phyloP scores from a whole-genome alignment of 352 stramenopile genomes.

The Pythium monospermum region DNA sequence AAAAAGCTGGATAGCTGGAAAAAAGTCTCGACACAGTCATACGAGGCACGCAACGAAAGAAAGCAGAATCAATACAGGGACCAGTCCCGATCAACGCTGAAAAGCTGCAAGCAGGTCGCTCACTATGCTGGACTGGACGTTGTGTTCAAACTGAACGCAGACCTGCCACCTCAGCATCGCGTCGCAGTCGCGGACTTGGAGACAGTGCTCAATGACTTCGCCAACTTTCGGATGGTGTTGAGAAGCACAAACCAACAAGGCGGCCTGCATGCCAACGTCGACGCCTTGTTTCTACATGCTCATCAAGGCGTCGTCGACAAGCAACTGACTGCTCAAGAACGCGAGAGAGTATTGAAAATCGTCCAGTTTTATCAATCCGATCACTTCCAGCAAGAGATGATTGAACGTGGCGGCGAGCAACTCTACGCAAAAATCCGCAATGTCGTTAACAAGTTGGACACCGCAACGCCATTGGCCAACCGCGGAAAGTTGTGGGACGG shows the following conservation, averaged over 20 bases:
- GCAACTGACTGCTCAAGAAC: background rate
- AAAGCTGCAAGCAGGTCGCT: conserved; percentile 3
- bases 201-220: conserved; percentile 1
- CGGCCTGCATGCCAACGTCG: conserved; percentile 1
- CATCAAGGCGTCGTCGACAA: background rate
- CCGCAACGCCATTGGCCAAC: too few species aligned
- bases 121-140: conserved; percentile 9
- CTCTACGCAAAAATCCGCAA: conserved; percentile 5
- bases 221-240: conserved; percentile 8
- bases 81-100: conserved; percentile 3
- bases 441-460: background rate
- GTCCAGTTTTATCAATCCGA: conserved; percentile 6
- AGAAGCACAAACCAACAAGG: conserved; percentile 1
- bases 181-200: background rate
- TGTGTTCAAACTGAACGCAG: conserved; percentile 5
- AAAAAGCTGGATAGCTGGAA: background rate
- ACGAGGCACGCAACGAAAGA: conserved; percentile 1
- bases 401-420: background rate
- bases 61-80: background rate
- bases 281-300: background rate
- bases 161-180: conserved; percentile 3
- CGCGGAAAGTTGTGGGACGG: background rate
- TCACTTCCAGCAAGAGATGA: conserved; percentile 1
- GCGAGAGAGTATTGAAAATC: background rate
- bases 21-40: background rate